phyloP scores from a whole-genome alignment of 1,284 basidiomycete species.

The Ceratobasidium sp. region DNA sequence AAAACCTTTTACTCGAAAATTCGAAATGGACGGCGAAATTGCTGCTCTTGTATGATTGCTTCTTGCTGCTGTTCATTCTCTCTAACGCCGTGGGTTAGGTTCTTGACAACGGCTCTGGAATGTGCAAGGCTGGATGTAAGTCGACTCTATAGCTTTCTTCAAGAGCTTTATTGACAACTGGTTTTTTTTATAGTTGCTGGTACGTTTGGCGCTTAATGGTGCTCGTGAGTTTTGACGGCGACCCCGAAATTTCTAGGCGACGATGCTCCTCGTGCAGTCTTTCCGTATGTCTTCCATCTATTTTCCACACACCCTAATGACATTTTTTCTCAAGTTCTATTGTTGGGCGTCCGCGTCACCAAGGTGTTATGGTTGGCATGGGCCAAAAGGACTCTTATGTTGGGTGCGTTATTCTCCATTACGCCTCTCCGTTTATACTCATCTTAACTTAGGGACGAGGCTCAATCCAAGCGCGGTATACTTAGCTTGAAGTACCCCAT shows the following conservation, averaged over 20 bases:
- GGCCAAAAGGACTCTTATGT: slow-evolving; percentile 91
- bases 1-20: background rate
- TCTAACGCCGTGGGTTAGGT: slow-evolving; percentile 61
- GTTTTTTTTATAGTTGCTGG: slow-evolving; percentile 51
- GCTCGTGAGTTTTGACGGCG: background rate
- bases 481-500: slow-evolving; percentile 82
- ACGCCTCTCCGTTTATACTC: background rate
- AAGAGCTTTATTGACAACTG: slow-evolving; percentile 49
- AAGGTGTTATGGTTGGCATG: slow-evolving; percentile 94
- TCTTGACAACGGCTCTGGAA: slow-evolving; percentile 90
- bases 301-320: slow-evolving; percentile 1
- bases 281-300: slow-evolving; percentile 66
- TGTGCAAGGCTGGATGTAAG: slow-evolving; percentile 93
- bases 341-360: slow-evolving; percentile 92
- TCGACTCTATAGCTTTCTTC: slow-evolving; percentile 52
- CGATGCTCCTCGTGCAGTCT: slow-evolving; percentile 78
- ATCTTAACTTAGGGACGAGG: slow-evolving; percentile 79
- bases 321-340: slow-evolving; percentile 72
- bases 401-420: slow-evolving; percentile 76
- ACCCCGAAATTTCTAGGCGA: slow-evolving; percentile 63
- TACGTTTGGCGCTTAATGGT: slow-evolving; percentile 39
- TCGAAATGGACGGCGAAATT: slow-evolving; percentile 65
- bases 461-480: slow-evolving; percentile 96
- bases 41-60: slow-evolving; percentile 62
- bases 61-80: background rate